Evolutionary conservation across 73 alveolate species (phyloP), one percentile per base, ranked within the genome.

Genomic region (Effrenium voratum): DNA sequence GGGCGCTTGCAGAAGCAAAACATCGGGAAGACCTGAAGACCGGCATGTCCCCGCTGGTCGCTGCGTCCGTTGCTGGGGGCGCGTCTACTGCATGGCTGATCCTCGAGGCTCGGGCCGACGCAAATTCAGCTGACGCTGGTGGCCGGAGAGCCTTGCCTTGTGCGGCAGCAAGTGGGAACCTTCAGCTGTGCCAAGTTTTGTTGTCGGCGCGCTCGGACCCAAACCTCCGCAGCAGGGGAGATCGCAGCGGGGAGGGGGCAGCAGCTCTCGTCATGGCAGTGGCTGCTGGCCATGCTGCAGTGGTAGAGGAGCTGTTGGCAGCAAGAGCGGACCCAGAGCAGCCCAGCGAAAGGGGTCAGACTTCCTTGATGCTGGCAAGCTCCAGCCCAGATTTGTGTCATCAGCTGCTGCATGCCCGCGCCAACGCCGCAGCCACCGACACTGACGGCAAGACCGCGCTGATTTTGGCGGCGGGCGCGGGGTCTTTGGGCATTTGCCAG

Each of bases 341-440:
- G 22, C 82, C 36, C 46, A 57, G 82, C 81, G 94, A 85, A 60
- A 81, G 94, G 24, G 82, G 82, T n/a, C 94, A 85, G 22, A 85
- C 66, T 3, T 68, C 94, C 34, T 60, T 85, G 82, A 59, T 59
- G 94, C 60, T 85, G 83, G 94, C 94, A 38, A 22, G 63, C 63
- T 36, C 57, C 40, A 43, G 52, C 46, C 66, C 15, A 63, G 94
- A 85, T 32, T 59, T 85, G 30, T 85, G 94, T 32, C 47, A 52
- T n/a, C 8, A 76, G 49, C 47, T 80, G 44, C 91, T 5, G n/a
- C 38, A 28, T 66, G 77, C n/a, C 19, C 26, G 63, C 63, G 63
- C 63, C 19, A 8, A 52, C 12, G 40, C 38, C 13, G 5, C 32
- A 12, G 77, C 5, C 60, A 26, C n/a, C n/a, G 80, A 12, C 30